phyloP scores from a whole-genome alignment of 2,329 filamentous ascomycete genomes.

The Stemphylium beticola region DNA sequence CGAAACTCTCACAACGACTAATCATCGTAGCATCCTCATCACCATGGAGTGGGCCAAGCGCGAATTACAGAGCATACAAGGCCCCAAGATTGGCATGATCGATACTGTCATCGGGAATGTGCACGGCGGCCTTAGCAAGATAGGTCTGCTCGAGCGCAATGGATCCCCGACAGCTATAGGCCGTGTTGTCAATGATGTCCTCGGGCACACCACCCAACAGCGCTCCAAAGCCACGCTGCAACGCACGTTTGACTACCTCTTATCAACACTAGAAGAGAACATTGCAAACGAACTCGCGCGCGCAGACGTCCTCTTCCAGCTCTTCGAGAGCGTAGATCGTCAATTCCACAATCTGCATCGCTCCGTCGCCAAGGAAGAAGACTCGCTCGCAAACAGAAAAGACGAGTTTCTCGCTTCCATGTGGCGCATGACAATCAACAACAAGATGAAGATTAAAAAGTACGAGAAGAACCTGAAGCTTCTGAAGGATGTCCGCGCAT shows the following conservation, averaged over 20 bases:
- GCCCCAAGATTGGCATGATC: constrained; percentile 60
- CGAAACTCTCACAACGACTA: constrained; percentile 10
- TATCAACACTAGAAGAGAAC: constrained; percentile 85
- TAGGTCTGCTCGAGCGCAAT: constrained; percentile 52
- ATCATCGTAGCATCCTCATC: constrained; percentile 71
- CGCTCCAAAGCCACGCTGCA: constrained; percentile 81
- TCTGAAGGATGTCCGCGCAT: constrained; percentile 77
- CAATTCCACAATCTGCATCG: constrained; percentile 90
- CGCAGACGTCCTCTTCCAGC: constrained; percentile 77
- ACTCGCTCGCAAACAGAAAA: constrained; percentile 79
- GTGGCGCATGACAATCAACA: constrained; percentile 85
- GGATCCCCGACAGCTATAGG: constrained; percentile 71
- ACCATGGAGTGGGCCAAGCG: constrained; percentile 96
- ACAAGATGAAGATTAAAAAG: constrained; percentile 77
- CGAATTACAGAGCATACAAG: constrained; percentile 67
- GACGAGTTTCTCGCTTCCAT: constrained; percentile 81
- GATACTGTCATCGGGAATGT: constrained; percentile 83
- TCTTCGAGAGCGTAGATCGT: constrained; percentile 91
- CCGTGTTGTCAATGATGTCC: constrained; percentile 70
- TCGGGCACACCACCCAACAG: constrained; percentile 82
- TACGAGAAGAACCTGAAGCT: constrained; percentile 89
- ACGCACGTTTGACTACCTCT: constrained; percentile 85
- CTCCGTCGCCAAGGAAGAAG: constrained; percentile 81
- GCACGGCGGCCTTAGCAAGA: constrained; percentile 73
- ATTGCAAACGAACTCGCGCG: constrained; percentile 85